Evolutionary conservation across 202 grass and related monocot species (phyloP).

Genomic region (Brachypodium distachyon): DNA sequence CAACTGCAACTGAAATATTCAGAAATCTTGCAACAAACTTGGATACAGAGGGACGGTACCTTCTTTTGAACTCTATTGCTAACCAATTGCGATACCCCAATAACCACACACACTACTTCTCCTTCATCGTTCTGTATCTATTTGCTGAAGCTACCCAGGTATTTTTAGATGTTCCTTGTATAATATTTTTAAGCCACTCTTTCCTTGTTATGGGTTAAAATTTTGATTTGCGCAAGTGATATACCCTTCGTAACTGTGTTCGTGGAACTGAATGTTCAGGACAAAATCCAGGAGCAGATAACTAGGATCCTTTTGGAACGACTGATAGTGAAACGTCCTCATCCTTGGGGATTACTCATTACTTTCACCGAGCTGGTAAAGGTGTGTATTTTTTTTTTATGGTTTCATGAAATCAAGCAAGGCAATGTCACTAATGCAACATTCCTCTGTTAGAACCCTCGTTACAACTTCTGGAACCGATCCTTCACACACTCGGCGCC

Average conservation of each 20-base stretch:
- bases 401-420: neutral
- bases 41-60: conserved; percentile 75
- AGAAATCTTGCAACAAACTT: conserved; percentile 60
- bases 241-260: neutral
- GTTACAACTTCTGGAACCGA: conserved; percentile 72
- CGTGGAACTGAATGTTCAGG: conserved; percentile 22
- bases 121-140: conserved; percentile 70
- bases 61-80: conserved; percentile 73
- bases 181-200: neutral
- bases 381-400: conserved; percentile 16
- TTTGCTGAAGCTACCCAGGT: conserved; percentile 63
- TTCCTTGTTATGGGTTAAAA: neutral
- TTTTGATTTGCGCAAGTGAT: neutral
- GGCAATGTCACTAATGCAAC: neutral
- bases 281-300: conserved; percentile 77
- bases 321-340: conserved; percentile 75
- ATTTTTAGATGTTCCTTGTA: neutral
- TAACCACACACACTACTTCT: conserved; percentile 89
- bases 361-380: conserved; percentile 89
- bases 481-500: conserved; percentile 47
- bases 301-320: conserved; percentile 71
- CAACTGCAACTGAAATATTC: conserved; percentile 63
- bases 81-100: conserved; percentile 83
- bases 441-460: conserved; percentile 47
- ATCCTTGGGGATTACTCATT: conserved; percentile 83